Base-by-base conservation (phyloP, 192 early-diverging fungal species). In the Pilaira anomala region DNA sequence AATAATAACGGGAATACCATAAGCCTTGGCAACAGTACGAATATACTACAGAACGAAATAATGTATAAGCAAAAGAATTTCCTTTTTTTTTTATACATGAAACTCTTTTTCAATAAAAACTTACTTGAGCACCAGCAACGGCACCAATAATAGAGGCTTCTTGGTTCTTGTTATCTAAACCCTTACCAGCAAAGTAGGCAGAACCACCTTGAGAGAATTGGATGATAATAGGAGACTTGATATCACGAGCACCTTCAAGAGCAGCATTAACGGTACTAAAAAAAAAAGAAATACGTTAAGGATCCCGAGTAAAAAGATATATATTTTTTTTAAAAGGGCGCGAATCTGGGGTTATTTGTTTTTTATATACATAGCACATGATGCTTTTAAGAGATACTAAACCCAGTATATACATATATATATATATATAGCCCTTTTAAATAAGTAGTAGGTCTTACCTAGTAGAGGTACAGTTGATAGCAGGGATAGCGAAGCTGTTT, bases 141-240 rank as follows among this genome's bases (percentile, higher is more conserved):
- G 95, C 82, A 68, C 95, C 95, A 42, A 92, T 77, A 65, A 97
- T 89, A 48, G 92, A 87, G 26, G 95, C 95, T 48, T 87, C 72
- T 83, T 97, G 91, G 63, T 90, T 80, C 68, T 87, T 85, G 87
- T 96, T 97, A 75, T 73, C 71, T 57, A 97, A 78, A 49, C 95
- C 95, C 81, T 97, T 97, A 68, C 95, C 95, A 51, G 94, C 95
- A 71, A 87, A 93, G 84, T 80, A 97, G 48, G 91, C 91, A 54
- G 88, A 81, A 60, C 95, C 95, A 75, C 95, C 95, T 65, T 97
- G 83, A 28, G 92, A 94, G 86, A 97, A 90, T 84, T 97, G 95
- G 69, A 97, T 91, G 74, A 97, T 94, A 62, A 97, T 79, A 67
- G 93, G 93, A 29, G 91, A 88, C 79, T 96, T 96, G 65, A 87